Evolutionary conservation across 306 rosid genomes (phyloP).

Genomic region (Glycine soja): DNA sequence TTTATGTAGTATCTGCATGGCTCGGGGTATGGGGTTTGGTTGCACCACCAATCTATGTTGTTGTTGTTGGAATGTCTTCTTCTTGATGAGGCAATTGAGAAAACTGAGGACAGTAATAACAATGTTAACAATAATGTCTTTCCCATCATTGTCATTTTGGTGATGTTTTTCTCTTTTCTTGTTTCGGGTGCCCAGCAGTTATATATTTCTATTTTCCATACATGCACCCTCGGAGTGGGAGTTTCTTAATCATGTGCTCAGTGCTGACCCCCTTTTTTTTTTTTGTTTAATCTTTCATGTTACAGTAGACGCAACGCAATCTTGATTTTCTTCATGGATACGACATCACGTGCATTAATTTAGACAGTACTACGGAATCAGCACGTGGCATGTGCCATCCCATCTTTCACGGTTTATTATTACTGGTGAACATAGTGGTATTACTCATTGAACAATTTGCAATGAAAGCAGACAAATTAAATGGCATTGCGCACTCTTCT

Average conservation of each 20-base stretch:
- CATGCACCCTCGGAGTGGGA: background rate
- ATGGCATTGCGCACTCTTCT: background rate
- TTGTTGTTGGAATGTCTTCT: slow-evolving; percentile 34
- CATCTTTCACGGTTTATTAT: slow-evolving; percentile 6
- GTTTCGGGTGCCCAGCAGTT: slow-evolving; percentile 44
- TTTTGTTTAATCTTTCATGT: background rate
- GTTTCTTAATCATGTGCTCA: background rate
- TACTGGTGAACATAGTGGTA: background rate
- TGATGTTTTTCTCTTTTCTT: slow-evolving; percentile 2
- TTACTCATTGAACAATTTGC: background rate
- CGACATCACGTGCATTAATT: background rate
- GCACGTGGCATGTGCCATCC: slow-evolving; percentile 28
- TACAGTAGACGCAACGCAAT: slow-evolving; percentile 28
- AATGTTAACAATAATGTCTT: slow-evolving; percentile 27
- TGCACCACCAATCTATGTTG: slow-evolving; percentile 76
- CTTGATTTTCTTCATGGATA: slow-evolving; percentile 2
- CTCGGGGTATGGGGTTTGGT: slow-evolving; percentile 76
- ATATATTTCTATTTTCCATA: slow-evolving; percentile 31
- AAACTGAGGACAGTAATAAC: slow-evolving; percentile 43
- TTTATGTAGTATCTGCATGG: slow-evolving; percentile 67
- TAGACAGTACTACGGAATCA: slow-evolving; percentile 15
- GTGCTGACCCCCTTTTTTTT: background rate
- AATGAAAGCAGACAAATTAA: background rate
- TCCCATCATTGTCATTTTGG: slow-evolving; percentile 48
- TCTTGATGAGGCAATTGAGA: slow-evolving; percentile 55